phyloP scores from a whole-genome alignment of 768 basidiomycete species.

The Heimioporus sp. region DNA sequence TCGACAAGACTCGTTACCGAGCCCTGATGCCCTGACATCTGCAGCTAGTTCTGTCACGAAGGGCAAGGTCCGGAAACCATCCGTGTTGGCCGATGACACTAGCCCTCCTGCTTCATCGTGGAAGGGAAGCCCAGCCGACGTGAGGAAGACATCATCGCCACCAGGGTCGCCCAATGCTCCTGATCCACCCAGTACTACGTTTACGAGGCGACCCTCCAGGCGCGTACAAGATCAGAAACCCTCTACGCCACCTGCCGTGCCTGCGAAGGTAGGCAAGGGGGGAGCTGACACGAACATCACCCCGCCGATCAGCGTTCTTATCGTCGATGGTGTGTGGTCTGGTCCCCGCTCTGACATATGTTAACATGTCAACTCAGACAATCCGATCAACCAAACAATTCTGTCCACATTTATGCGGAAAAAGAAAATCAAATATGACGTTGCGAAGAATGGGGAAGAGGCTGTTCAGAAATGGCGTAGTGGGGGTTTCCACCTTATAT shows the following conservation, averaged over 20 bases:
- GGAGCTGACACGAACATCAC: slow-evolving; percentile 69
- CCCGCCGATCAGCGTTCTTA: slow-evolving; percentile 96
- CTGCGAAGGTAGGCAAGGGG: slow-evolving; percentile 50
- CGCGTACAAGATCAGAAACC: slow-evolving; percentile 32
- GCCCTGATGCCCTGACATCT: slow-evolving; percentile 18
- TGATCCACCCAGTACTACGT: slow-evolving; percentile 21
- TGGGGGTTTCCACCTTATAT: slow-evolving; percentile 91
- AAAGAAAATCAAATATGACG: slow-evolving; percentile 92
- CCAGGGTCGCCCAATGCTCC: slow-evolving; percentile 31
- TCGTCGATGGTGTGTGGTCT: slow-evolving; percentile 82
- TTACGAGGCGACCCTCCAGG: slow-evolving; percentile 30
- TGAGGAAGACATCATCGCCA: slow-evolving; percentile 33
- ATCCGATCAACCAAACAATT: slow-evolving; percentile 97
- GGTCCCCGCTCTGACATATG: background rate
- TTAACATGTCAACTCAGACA: slow-evolving; percentile 58
- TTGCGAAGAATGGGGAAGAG: slow-evolving; percentile 93
- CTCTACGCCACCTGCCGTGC: slow-evolving; percentile 24
- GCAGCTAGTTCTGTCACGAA: slow-evolving; percentile 10
- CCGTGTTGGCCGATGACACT: slow-evolving; percentile 29
- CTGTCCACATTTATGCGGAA: slow-evolving; percentile 95
- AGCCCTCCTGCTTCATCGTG: slow-evolving; percentile 13
- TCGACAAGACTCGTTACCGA: slow-evolving; percentile 25
- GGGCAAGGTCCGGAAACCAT: slow-evolving; percentile 29
- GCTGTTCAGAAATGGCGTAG: slow-evolving; percentile 94
- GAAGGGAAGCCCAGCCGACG: slow-evolving; percentile 27